Evolutionary conservation across 2,329 filamentous ascomycete species (phyloP).

Genomic region (Diplocarpon rosae): DNA sequence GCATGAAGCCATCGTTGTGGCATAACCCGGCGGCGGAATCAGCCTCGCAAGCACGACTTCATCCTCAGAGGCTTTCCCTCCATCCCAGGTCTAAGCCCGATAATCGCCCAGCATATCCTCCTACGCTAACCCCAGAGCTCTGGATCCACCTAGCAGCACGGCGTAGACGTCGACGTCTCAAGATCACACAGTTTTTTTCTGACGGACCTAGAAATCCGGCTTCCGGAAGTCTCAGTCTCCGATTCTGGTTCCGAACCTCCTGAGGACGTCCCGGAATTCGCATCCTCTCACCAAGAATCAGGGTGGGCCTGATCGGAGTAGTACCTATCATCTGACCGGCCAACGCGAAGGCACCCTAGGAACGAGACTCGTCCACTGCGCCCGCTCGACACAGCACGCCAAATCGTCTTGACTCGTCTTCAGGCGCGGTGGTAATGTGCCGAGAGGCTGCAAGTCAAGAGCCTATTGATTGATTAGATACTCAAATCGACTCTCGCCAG

Average conservation of each 20-base stretch:
- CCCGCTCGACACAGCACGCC: too few species aligned
- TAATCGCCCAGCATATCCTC: background rate
- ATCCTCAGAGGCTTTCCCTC: background rate
- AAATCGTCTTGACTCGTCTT: too few species aligned
- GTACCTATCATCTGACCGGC: background rate
- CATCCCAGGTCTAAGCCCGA: background rate
- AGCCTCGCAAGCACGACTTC: background rate
- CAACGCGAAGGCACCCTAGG: too few species aligned
- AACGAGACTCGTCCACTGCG: too few species aligned
- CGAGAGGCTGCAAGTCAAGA: constrained; percentile 5
- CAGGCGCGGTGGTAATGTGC: background rate
- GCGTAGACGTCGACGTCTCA: background rate
- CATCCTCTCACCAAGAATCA: background rate
- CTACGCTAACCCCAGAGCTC: background rate
- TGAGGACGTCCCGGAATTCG: background rate
- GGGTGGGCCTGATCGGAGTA: background rate
- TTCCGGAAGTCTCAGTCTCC: background rate
- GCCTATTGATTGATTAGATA: constrained; percentile 4
- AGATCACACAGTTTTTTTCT: background rate
- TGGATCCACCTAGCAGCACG: background rate
- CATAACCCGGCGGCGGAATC: background rate
- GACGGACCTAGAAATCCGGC: background rate
- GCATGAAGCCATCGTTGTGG: constrained; percentile 1
- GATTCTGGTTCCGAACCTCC: background rate
- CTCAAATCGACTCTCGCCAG: background rate